A percentile compares a stretch with the other conserved stretches of the same genome.
phyloP scores from a whole-genome alignment of 345 rosid genomes.

The Heritiera littoralis region DNA sequence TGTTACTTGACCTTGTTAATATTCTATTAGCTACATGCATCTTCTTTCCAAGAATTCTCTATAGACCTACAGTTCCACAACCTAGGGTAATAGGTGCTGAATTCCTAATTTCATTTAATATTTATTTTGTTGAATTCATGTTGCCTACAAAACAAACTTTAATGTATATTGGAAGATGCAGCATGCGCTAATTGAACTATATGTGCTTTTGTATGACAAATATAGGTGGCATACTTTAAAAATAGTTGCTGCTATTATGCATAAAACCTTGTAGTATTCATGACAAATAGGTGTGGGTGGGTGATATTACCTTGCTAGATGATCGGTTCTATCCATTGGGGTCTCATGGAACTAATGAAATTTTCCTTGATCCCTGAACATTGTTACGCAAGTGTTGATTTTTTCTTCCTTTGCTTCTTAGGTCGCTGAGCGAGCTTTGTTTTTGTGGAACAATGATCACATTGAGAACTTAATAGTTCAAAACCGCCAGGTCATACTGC shows the following conservation, averaged over 20 bases:
- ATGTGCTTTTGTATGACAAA: no score
- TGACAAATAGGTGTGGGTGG: background rate
- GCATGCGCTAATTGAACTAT: no score
- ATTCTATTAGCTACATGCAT: background rate
- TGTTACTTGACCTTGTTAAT: background rate
- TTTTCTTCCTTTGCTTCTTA: slow-evolving; percentile 27
- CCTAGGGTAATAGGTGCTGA: background rate
- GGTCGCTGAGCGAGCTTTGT: slow-evolving; percentile 80
- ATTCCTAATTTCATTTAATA: no score
- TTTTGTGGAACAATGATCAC: slow-evolving; percentile 76
- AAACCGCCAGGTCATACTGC: slow-evolving; percentile 54
- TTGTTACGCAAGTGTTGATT: background rate
- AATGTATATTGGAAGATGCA: no score
- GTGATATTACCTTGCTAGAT: background rate
- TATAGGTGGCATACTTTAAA: no score
- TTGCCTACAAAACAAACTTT: no score
- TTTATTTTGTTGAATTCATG: no score
- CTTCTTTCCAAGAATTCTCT: background rate
- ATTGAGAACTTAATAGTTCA: slow-evolving; percentile 62
- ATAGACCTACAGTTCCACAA: background rate
- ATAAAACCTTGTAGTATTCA: background rate
- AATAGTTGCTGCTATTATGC: background rate
- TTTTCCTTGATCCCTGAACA: background rate
- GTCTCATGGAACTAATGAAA: background rate
- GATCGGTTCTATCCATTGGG: slow-evolving; percentile 12